Percentiles rank a stretch among this genome's conserved stretches.
Evolutionary conservation across 805 yeast genomes (phyloP).

Genomic region (Kodamaea fukazawae): DNA sequence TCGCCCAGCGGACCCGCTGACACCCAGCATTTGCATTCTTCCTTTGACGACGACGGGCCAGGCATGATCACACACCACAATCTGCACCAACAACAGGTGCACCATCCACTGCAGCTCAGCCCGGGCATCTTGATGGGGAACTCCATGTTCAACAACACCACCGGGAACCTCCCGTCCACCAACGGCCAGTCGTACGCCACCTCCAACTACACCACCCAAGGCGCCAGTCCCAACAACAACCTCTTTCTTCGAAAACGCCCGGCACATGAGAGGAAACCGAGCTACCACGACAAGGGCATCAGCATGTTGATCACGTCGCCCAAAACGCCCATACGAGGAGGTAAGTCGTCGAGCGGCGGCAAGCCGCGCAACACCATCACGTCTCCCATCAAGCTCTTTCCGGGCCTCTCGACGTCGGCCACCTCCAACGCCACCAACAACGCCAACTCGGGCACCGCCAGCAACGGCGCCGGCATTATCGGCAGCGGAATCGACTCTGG

Average conservation of each 20-base stretch:
- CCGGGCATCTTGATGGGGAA: not conserved
- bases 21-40: too few relatives aligned
- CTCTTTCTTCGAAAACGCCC: constrained; percentile 11
- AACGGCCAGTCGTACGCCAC: too few relatives aligned
- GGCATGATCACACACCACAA: too few relatives aligned
- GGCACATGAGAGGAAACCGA: constrained; percentile 2
- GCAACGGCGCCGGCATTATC: not conserved
- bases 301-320: constrained; percentile 3
- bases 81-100: too few relatives aligned
- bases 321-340: constrained; percentile 7
- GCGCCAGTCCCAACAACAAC: constrained; percentile 8
- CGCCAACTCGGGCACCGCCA: not conserved
- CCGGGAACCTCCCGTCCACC: constrained; percentile 5
- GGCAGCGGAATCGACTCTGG: not conserved
- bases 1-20: too few relatives aligned
- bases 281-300: constrained; percentile 4
- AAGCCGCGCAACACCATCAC: constrained; percentile 7
- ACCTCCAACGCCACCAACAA: not conserved
- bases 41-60: too few relatives aligned
- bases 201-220: not conserved
- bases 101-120: too few relatives aligned
- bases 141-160: constrained; percentile 1
- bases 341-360: not conserved
- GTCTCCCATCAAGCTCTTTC: constrained; percentile 9
- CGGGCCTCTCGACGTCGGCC: not conserved